A percentile compares a stretch with the other conserved stretches of the same genome.
These are phyloP conservation scores for Dalbergia cochinchinensis DNA, from an alignment of 306 rosid genomes.

Conservation along the genomic window DNA sequence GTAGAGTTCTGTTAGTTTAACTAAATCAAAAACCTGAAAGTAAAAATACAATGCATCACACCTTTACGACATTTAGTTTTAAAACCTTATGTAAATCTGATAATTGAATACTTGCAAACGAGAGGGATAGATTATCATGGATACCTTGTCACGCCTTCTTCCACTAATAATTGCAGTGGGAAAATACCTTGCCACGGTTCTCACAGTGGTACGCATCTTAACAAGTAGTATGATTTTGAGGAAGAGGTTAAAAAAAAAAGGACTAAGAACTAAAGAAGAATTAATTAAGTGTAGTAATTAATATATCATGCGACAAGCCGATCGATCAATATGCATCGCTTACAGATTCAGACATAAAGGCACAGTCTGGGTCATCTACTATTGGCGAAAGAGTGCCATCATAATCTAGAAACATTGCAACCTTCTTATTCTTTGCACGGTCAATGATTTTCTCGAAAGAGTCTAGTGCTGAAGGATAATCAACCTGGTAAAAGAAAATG, in stretches of 20 bases:
- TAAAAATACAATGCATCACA: constrained; percentile 15
- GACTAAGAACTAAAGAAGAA: not conserved
- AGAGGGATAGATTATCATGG: not conserved
- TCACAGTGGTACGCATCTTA: constrained; percentile 84
- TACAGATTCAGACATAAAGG: constrained; percentile 80
- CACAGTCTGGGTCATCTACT: constrained; percentile 89
- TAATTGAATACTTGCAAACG: not conserved
- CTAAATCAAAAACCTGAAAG: constrained; percentile 80
- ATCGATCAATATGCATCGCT: constrained; percentile 25
- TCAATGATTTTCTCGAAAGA: constrained; percentile 65
- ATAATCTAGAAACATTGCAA: constrained; percentile 87
- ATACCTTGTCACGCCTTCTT: constrained; percentile 90
- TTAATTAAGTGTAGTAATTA: not conserved
- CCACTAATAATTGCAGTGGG: constrained; percentile 95
- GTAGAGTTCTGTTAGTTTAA: constrained; percentile 92
- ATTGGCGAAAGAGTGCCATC: constrained; percentile 98
- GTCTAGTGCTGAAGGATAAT: constrained; percentile 84
- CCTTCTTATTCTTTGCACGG: constrained; percentile 68
- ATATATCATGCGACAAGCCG: not conserved
- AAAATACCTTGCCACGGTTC: constrained; percentile 65
- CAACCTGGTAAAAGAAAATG: constrained; percentile 56
- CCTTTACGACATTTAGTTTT: not conserved
- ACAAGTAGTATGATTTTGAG: constrained; percentile 26
- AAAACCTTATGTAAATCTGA: not conserved
- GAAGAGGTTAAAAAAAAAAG: not conserved